Evolutionary conservation across 1,284 basidiomycete species (phyloP).

Genomic region (Malassezia nana): DNA sequence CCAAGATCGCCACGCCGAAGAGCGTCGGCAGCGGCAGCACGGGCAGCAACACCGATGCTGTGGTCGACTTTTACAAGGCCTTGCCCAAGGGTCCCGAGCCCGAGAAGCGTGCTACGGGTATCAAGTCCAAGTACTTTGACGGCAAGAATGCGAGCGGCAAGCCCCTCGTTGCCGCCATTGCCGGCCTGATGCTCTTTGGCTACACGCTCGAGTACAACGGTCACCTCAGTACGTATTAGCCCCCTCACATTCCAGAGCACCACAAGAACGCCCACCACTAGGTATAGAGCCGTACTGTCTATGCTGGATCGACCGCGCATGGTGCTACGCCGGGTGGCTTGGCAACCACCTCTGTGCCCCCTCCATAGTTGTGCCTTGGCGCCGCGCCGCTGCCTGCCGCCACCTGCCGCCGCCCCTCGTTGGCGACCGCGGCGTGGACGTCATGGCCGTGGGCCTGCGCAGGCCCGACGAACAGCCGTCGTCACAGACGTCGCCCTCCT

Average conservation of each 20-base stretch:
- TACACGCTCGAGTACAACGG: constrained; percentile 50
- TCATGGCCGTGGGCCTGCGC: no score
- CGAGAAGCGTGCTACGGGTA: constrained; percentile 56
- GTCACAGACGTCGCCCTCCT: no score
- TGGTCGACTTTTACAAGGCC: constrained; percentile 89
- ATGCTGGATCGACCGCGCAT: background rate
- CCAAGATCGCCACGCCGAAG: constrained; percentile 83
- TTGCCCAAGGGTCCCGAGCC: constrained; percentile 64
- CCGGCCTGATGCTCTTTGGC: constrained; percentile 67
- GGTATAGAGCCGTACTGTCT: background rate
- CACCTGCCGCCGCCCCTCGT: no score
- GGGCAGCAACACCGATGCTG: constrained; percentile 66
- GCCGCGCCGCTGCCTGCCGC: no score
- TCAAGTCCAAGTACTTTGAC: constrained; percentile 70
- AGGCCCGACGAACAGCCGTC: no score
- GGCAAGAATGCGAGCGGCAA: constrained; percentile 72
- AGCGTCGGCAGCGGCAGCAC: constrained; percentile 73
- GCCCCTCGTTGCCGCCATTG: constrained; percentile 64
- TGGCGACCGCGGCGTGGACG: no score
- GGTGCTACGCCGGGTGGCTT: no score
- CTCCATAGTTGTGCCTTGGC: no score
- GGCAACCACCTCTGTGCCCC: no score
- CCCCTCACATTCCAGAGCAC: constrained; percentile 19
- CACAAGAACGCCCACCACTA: constrained; percentile 33
- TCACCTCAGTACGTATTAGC: constrained; percentile 29